Evolutionary conservation across 768 basidiomycete genomes (phyloP), one percentile per base, ranked within the genome.

Genomic region (Hygrocybe coccinea): DNA sequence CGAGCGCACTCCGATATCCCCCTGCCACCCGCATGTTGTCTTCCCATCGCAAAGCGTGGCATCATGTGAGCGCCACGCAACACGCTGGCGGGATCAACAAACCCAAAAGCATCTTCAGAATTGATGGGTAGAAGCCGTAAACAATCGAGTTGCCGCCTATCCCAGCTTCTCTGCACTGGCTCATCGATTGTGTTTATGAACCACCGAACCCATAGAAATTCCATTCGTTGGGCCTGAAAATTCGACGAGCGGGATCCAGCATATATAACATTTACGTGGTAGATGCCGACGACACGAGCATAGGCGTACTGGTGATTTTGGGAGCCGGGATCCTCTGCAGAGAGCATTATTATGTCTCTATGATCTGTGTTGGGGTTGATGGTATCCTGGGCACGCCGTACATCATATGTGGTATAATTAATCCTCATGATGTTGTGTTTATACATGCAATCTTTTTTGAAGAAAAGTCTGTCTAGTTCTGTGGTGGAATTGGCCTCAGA

Each of bases 201-300:
- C 73, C 74, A 74, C 1, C 68, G 50, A 0, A 76, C 72, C 65
- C 65, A 72, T 1, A 74, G 57, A 19, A 75, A 54, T 15, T 71
- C 64, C 38, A 74, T 58, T 12, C 57, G 47, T 34, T 19, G 8
- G 19, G 46, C 5, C 6, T 14, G 17, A 11, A 17, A 34, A 17
- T 37, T 12, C 7, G 8, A 7, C 24, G 5, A 44, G 8, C 44
- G 50, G 1, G 4, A 2, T n/a, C 55, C 50, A 38, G 50, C 15
- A 44, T 62, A 60, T 17, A 50, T 33, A 6, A 72, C 64, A 14
- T 65, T 48, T 2, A 59, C 60, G 47, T 69, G 70, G 51, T 63
- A 73, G 0, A 72, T 62, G 0, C 60, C 54, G 1, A 72, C 33
- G 1, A 76, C 63, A 0, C 54, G 57, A 8, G 29, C 29, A 29